phyloP scores from a whole-genome alignment of 1,284 basidiomycete species.

The Apiotrichum porosum region DNA sequence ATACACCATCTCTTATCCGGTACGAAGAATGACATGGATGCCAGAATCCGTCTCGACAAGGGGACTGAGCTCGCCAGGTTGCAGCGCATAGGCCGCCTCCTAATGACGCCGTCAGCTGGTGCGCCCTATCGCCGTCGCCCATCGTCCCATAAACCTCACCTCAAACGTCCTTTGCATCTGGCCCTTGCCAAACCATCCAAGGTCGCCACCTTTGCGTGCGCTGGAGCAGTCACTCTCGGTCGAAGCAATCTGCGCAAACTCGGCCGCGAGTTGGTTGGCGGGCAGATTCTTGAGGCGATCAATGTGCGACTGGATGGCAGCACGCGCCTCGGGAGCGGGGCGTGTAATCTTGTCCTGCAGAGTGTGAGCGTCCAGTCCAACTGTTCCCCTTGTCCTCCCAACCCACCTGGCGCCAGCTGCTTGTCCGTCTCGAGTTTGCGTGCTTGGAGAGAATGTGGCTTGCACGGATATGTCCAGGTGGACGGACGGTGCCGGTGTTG shows the following conservation, averaged over 20 bases:
- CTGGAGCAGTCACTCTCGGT: slow-evolving; percentile 83
- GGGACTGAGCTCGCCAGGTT: slow-evolving; percentile 76
- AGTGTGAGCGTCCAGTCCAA: background rate
- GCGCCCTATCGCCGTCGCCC: no score
- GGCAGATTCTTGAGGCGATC: slow-evolving; percentile 36
- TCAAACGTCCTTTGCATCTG: slow-evolving; percentile 99
- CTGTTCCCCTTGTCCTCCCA: no score
- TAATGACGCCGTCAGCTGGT: slow-evolving; percentile 2
- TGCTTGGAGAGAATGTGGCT: slow-evolving; percentile 96
- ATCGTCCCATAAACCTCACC: slow-evolving; percentile 29
- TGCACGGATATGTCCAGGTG: slow-evolving; percentile 65
- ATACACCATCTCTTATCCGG: no score
- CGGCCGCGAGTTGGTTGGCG: slow-evolving; percentile 53
- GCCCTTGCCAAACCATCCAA: slow-evolving; percentile 77
- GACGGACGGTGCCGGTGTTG: slow-evolving; percentile 60
- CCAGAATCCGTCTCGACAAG: slow-evolving; percentile 89
- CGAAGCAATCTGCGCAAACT: slow-evolving; percentile 69
- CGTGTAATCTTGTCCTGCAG: slow-evolving; percentile 73
- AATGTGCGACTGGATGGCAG: slow-evolving; percentile 62
- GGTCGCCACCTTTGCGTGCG: slow-evolving; percentile 71
- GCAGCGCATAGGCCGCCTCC: slow-evolving; percentile 75
- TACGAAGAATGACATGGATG: slow-evolving; percentile 90
- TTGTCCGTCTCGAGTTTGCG: slow-evolving; percentile 73
- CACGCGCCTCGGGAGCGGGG: slow-evolving; percentile 81
- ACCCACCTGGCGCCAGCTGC: slow-evolving; percentile 86